Evolutionary conservation across 2,329 filamentous ascomycete genomes (phyloP).

Genomic region (Elsinoe ampelina): DNA sequence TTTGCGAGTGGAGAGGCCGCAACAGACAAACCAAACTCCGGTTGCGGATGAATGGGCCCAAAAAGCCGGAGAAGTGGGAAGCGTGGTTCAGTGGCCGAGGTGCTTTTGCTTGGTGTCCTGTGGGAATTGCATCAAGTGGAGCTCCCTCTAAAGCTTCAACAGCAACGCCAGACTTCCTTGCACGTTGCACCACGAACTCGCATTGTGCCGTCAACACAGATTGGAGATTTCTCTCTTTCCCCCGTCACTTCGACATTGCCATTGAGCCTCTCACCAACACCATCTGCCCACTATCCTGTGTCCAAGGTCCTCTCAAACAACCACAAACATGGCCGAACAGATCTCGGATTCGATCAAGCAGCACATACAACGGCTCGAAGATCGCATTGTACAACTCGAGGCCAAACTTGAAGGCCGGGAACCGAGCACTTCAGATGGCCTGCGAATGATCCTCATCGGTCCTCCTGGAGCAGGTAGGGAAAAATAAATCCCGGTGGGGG

Average conservation of each 20-base stretch:
- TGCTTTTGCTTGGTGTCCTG: not conserved
- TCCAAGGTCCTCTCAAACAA: not conserved
- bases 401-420: conserved; percentile 47
- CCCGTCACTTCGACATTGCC: not conserved
- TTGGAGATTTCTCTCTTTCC: not conserved
- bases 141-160: not conserved
- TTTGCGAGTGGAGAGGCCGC: not conserved
- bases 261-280: not conserved
- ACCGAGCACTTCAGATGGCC: conserved; percentile 44
- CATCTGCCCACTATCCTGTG: not conserved
- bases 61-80: not conserved
- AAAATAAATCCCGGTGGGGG: conserved; percentile 16
- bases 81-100: not conserved
- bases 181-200: not conserved
- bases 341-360: conserved; percentile 71
- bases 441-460: conserved; percentile 97
- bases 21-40: not conserved
- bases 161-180: not conserved
- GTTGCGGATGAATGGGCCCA: not conserved
- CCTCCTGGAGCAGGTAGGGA: conserved; percentile 89
- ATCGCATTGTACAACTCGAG: conserved; percentile 79
- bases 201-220: not conserved
- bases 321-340: conserved; percentile 69
- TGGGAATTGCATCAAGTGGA: not conserved
- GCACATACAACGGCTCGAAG: conserved; percentile 74